phyloP scores from a whole-genome alignment of 1,139 yeast genomes.

The Pichia sp. region DNA sequence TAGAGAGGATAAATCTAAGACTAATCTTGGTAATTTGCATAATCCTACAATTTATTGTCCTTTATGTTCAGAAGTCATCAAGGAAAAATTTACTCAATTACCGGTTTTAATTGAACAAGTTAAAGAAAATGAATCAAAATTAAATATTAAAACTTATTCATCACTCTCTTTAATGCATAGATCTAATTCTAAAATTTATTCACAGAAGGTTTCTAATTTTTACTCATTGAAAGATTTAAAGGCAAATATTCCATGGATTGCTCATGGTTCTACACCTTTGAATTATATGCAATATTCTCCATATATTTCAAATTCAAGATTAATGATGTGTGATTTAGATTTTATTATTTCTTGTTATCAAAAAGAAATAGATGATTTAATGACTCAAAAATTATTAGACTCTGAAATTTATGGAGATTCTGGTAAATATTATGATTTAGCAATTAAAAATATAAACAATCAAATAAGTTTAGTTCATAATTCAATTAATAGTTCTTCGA shows the following conservation, averaged over 20 bases:
- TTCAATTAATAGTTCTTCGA: constrained; percentile 6
- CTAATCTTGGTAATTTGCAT: constrained; percentile 11
- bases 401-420: constrained; percentile 53
- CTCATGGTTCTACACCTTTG: constrained; percentile 19
- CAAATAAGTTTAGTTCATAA: constrained; percentile 31
- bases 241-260: constrained; percentile 40
- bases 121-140: constrained; percentile 59
- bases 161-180: constrained; percentile 68
- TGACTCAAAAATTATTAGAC: constrained; percentile 48
- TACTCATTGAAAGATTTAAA: constrained; percentile 17
- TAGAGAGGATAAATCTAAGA: constrained; percentile 14
- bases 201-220: constrained; percentile 47
- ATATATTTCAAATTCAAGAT: constrained; percentile 44
- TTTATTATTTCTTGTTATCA: constrained; percentile 51
- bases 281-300: constrained; percentile 22
- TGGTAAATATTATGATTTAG: constrained; percentile 50
- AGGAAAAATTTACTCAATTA: constrained; percentile 46
- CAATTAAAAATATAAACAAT: constrained; percentile 48
- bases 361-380: constrained; percentile 47
- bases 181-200: constrained; percentile 51
- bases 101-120: constrained; percentile 58
- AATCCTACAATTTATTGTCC: constrained; percentile 50
- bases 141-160: constrained; percentile 44
- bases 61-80: constrained; percentile 64
- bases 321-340: constrained; percentile 56